Conservation (phyloP, 208 protist genomes). For the Acanthamoeba triangularis region DNA sequence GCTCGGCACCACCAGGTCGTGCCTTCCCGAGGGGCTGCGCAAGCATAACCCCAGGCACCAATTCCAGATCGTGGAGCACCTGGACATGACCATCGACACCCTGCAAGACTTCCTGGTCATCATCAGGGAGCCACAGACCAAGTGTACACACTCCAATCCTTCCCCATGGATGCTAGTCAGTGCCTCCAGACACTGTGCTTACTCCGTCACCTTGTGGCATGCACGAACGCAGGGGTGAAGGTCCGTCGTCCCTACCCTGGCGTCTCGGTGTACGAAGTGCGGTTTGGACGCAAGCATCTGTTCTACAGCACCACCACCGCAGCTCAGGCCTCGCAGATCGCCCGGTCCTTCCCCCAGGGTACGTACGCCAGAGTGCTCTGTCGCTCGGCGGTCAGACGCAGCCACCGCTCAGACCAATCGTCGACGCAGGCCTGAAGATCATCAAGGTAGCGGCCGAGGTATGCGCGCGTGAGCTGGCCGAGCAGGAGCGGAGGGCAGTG, state of each 20-base stretch:
- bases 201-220: background rate
- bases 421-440: background rate
- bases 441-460: background rate
- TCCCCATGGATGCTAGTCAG: too few species aligned
- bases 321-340: background rate
- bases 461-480: background rate
- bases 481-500: background rate
- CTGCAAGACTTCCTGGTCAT: background rate
- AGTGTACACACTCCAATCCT: background rate
- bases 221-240: background rate
- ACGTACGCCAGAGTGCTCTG: too few species aligned
- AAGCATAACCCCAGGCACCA: background rate
- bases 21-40: background rate
- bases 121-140: background rate
- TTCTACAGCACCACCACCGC: background rate
- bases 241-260: background rate
- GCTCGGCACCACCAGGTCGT: background rate
- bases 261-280: background rate
- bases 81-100: slow-evolving; percentile 10
- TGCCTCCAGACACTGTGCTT: background rate
- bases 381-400: too few species aligned
- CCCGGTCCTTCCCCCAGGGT: background rate
- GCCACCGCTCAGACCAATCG: too few species aligned
- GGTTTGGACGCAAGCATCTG: background rate
- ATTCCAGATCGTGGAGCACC: slow-evolving; percentile 5